phyloP scores from a whole-genome alignment of 1,284 basidiomycete genomes.

The Ganoderma multipileum region DNA sequence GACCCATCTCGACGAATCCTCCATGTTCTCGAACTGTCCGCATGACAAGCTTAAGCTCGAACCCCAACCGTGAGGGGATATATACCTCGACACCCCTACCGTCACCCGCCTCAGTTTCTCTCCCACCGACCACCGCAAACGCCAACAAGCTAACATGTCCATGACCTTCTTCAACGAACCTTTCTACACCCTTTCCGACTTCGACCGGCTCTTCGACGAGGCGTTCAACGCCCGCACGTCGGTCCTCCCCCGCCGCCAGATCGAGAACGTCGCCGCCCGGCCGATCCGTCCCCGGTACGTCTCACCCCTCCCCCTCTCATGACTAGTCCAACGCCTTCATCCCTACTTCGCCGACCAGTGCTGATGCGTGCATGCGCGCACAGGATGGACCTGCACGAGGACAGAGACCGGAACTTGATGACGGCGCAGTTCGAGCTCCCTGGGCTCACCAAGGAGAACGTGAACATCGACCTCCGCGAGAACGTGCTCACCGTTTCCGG shows the following conservation, averaged over 20 bases:
- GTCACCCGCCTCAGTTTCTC: neutral
- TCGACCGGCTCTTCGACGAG: constrained; percentile 55
- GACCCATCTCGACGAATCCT: neutral
- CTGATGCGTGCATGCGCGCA: neutral
- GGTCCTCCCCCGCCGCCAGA: constrained; percentile 12
- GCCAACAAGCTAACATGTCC: neutral
- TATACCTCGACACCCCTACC: neutral
- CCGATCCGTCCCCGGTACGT: constrained; percentile 37
- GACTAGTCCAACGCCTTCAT: neutral
- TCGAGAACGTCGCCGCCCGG: constrained; percentile 12
- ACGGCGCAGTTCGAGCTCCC: constrained; percentile 58
- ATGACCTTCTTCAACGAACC: constrained; percentile 44
- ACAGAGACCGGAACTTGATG: constrained; percentile 46
- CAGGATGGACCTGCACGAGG: constrained; percentile 58
- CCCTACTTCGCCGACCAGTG: neutral
- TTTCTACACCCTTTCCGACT: constrained; percentile 40
- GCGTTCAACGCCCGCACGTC: constrained; percentile 39
- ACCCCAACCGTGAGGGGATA: neutral
- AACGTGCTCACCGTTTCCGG: constrained; percentile 52
- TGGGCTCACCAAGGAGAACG: constrained; percentile 50
- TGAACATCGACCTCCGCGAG: constrained; percentile 50
- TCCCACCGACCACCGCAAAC: neutral
- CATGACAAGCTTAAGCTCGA: neutral
- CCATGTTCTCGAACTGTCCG: constrained; percentile 1
- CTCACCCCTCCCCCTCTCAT: neutral